Base-by-base conservation (phyloP, 352 stramenopile species). In the Globisporangium okanoganense region DNA sequence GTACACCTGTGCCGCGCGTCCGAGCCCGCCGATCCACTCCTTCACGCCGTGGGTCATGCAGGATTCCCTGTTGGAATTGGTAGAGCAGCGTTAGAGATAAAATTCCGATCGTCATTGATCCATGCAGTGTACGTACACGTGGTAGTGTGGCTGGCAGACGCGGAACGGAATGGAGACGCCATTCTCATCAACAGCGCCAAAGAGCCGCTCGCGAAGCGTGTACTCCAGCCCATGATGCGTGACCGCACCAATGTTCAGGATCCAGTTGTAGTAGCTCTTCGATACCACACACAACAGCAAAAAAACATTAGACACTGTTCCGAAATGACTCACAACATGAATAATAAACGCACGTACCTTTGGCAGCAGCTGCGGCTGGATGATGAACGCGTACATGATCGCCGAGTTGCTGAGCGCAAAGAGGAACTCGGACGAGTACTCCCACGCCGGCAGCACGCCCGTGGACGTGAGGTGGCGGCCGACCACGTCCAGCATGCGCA, bases 181-280 rank as follows among this genome's bases (percentile, higher is more conserved):
- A 16, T 62, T 53, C 0, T 57, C 55, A 31, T 88, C 76, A 12
- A 82, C 50, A 14, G 87, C 69, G 43, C 75, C 78, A 50, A 71
- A 73, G 61, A 84, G 76, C 0, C 76, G 73, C 40, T 87, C 72
- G 51, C 86, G 80, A 8, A 92, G 54, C 24, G 79, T 79, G 65
- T 88, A 88, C 49, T 92, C 79, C 20, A 92, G 54, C 1, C 84
- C 86, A 54, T 92, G 65, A 61, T 93, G 75, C 24, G 75, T 94
- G 24, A 95, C 76, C 31, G 63, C 76, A 2, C 84, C 85, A 51
- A 89, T 85, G 16, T 76, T 73, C 25, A 87, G 75, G 61, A 95
- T 92, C 81, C 85, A 94, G 36, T 90, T 81, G 71, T 94, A 92
- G 59, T 95, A 95, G 48, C 77, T 65, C 85, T 94, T 64, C 5